phyloP scores from a whole-genome alignment of 495 filamentous ascomycete genomes.

The Friedmanniomyces simplex region DNA sequence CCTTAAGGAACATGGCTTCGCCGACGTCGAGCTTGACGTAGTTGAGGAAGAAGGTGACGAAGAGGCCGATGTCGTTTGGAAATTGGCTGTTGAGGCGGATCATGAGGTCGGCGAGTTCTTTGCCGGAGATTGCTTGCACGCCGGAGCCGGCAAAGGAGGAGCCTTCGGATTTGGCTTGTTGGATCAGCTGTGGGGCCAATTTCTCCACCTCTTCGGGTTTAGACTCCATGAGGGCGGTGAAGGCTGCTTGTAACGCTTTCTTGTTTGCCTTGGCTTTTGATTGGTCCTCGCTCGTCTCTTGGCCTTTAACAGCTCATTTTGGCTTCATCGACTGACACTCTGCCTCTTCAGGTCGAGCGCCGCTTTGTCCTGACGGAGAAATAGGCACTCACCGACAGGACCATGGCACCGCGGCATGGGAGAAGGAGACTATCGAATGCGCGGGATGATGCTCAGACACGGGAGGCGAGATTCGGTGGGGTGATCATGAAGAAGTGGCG shows the following conservation, averaged over 20 bases:
- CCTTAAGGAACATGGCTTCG: constrained; percentile 91
- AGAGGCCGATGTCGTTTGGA: constrained; percentile 64
- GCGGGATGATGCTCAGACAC: too few relatives aligned
- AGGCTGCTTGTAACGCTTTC: constrained; percentile 61
- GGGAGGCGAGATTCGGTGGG: too few relatives aligned
- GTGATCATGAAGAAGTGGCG: too few relatives aligned
- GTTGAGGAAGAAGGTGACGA: constrained; percentile 74
- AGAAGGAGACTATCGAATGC: not conserved
- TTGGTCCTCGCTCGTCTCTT: constrained; percentile 51
- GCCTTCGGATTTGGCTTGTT: constrained; percentile 54
- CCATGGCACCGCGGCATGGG: not conserved
- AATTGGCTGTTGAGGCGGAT: constrained; percentile 65
- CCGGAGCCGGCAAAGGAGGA: constrained; percentile 54
- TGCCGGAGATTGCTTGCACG: constrained; percentile 47
- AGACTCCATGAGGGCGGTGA: constrained; percentile 70
- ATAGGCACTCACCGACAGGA: not conserved
- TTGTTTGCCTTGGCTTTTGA: constrained; percentile 59
- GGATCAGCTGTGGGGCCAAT: constrained; percentile 56
- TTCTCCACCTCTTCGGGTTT: constrained; percentile 52
- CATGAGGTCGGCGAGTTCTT: constrained; percentile 66
- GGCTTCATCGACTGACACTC: constrained; percentile 41
- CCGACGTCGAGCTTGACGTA: constrained; percentile 71
- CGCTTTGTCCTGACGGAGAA: constrained; percentile 9
- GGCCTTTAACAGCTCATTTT: constrained; percentile 52
- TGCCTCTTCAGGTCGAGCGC: not conserved